Percentiles rank a stretch among this genome's conserved stretches.
Evolutionary conservation across 345 rosid species (phyloP).

Genomic region (Litchi chinensis): DNA sequence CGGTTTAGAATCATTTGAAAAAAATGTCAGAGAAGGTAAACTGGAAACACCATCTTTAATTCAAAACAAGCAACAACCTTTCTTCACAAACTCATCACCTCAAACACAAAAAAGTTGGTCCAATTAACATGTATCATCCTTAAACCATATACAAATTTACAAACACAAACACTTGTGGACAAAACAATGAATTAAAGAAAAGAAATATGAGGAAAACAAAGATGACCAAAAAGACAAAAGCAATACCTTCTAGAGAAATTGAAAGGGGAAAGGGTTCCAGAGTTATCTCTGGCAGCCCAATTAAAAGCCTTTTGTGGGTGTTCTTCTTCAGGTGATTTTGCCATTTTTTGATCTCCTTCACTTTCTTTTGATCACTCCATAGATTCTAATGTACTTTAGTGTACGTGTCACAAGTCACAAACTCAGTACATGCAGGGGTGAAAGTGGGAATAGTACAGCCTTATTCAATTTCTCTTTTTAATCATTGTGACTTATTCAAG

Average conservation of each 20-base stretch:
- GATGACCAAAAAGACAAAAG: neutral
- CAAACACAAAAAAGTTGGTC: neutral
- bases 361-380: no score
- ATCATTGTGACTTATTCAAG: no score
- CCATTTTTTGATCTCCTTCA: conserved; percentile 34
- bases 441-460: no score
- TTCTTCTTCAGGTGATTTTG: conserved; percentile 61
- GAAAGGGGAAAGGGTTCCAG: conserved; percentile 78
- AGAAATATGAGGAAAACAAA: no score
- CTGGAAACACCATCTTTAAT: no score
- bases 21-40: no score
- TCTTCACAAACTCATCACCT: neutral
- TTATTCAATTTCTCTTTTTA: no score
- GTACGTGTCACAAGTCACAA: no score
- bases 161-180: neutral
- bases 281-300: conserved; percentile 76
- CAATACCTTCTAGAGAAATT: conserved; percentile 77
- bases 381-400: no score
- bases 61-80: no score
- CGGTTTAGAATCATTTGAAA: neutral
- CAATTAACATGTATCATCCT: neutral
- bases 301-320: conserved; percentile 72
- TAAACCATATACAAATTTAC: neutral
- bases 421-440: no score
- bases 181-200: no score